Evolutionary conservation across 225 moss, liverwort and hornwort genomes (phyloP).

Genomic region (Thuidium tamariscinum): DNA sequence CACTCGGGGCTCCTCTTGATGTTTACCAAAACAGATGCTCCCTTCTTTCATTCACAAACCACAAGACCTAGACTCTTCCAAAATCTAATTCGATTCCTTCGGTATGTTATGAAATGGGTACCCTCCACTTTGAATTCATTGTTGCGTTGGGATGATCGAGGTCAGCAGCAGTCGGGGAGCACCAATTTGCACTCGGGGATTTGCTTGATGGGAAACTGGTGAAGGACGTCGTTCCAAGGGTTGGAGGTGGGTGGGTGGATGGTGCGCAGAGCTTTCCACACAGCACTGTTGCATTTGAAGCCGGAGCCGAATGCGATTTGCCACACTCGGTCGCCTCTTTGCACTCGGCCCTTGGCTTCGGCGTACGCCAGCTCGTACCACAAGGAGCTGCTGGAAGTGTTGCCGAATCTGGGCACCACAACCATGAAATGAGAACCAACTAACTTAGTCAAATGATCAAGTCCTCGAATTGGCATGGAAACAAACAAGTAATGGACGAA

Average conservation of each 20-base stretch:
- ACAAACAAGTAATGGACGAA: neutral
- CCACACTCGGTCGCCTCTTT: conserved; percentile 37
- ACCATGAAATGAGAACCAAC: neutral
- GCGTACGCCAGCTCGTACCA: conserved; percentile 46
- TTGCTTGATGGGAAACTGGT: conserved; percentile 12
- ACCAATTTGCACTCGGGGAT: neutral
- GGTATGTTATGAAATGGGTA: neutral
- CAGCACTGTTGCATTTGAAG: conserved; percentile 50
- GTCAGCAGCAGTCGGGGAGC: neutral
- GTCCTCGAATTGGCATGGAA: neutral
- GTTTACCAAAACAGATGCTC: too few species aligned
- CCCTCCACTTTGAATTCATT: neutral
- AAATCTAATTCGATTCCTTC: too few species aligned
- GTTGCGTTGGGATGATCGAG: neutral
- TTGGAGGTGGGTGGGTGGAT: conserved; percentile 1
- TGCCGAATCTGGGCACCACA: conserved; percentile 21
- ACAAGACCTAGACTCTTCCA: neutral
- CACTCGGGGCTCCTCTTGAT: neutral
- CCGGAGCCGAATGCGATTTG: conserved; percentile 45
- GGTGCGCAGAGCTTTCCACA: conserved; percentile 30
- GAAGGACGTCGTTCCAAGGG: conserved; percentile 22
- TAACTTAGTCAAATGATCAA: neutral
- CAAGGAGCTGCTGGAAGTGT: conserved; percentile 47
- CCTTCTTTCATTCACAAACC: neutral
- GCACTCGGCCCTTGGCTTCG: conserved; percentile 31